Evolutionary conservation across 2,329 filamentous ascomycete genomes (phyloP).

Genomic region (Corynespora cassiicola): DNA sequence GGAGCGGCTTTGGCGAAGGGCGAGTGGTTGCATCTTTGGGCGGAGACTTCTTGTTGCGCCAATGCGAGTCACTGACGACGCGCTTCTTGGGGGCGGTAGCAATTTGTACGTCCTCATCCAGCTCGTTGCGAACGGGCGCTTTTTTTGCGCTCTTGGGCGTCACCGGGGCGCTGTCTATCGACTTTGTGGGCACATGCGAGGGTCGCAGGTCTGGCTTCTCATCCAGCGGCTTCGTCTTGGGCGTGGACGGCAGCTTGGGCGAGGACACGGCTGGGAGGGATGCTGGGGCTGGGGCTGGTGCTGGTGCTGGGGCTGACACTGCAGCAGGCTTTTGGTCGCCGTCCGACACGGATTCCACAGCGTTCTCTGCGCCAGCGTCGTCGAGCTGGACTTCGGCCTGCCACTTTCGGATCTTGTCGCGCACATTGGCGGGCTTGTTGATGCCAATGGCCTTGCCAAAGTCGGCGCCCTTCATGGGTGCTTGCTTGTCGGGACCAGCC

Average conservation of each 20-base stretch:
- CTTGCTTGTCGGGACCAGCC: constrained; percentile 32
- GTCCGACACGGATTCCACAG: constrained; percentile 13
- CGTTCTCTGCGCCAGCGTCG: constrained; percentile 18
- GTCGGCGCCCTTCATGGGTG: constrained; percentile 41
- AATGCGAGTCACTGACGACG: constrained; percentile 92
- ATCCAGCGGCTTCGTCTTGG: constrained; percentile 29
- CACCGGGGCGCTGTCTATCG: constrained; percentile 32
- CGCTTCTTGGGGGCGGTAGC: constrained; percentile 82
- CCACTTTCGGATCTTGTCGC: constrained; percentile 83
- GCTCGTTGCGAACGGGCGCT: constrained; percentile 41
- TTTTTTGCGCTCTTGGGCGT: constrained; percentile 40
- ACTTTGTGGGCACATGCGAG: constrained; percentile 29
- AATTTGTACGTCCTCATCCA: constrained; percentile 54
- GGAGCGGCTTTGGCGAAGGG: constrained; percentile 41
- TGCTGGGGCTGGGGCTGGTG: no score
- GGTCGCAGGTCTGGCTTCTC: constrained; percentile 37
- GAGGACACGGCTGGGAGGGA: no score
- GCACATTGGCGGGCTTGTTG: constrained; percentile 59
- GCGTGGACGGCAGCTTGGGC: constrained; percentile 27
- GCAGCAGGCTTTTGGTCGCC: constrained; percentile 6
- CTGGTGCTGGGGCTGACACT: constrained; percentile 15
- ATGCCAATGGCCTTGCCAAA: constrained; percentile 50
- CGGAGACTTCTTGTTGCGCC: constrained; percentile 64
- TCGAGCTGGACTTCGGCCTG: constrained; percentile 78
- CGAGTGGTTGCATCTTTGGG: constrained; percentile 36